Evolutionary conservation across 345 rosid genomes (phyloP), one percentile per base, ranked within the genome.

Genomic region (Lagerstroemia speciosa): DNA sequence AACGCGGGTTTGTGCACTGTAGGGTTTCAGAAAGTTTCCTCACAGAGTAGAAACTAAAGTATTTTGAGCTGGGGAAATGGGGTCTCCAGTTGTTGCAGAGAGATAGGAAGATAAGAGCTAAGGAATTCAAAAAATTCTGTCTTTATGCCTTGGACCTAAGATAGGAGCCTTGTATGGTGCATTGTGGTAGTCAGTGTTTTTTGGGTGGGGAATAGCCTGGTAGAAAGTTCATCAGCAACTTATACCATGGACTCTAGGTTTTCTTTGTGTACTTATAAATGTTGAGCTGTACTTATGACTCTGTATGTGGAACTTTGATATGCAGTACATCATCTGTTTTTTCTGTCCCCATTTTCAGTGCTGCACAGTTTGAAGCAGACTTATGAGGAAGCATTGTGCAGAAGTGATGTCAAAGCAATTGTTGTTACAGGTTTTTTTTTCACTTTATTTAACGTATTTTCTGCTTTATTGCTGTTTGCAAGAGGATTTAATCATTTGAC

Each of bases 331-430:
- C 50, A 27, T 33, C 17, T 32, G 38, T 26, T 45, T 12, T 38
- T 16, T 29, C 12, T 33, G 48, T 74, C 66, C 77, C 14, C 69
- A 7, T 16, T 70, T 31, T 82, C 73, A 94, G 98, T 95, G 66
- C 75, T 95, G 65, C 14, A 70, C 71, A 86, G 91, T 75, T 83
- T 95, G 82, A 92, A 82, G 74, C 88, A 88, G n/a, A 86, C 76
- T 76, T 90, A 76, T 68, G 93, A 86, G 22, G 79, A 88, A 74
- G 98, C 98, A 72, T 75, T 90, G 61, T 80, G 72, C 62, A 87
- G 97, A 82, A 80, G 86, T 73, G 97, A 95, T 83, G 98, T 95
- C 63, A 92, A 88, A 81, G 99, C 99, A 38, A 88, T 95, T 77
- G 98, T 95, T 64, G 69, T 95, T 62, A 84, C 97, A 6, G 99